A percentile compares a stretch with the other conserved stretches of the same genome.
phyloP scores from a whole-genome alignment of 2,329 filamentous ascomycete species.

The Aaosphaeria pasadenensis region DNA sequence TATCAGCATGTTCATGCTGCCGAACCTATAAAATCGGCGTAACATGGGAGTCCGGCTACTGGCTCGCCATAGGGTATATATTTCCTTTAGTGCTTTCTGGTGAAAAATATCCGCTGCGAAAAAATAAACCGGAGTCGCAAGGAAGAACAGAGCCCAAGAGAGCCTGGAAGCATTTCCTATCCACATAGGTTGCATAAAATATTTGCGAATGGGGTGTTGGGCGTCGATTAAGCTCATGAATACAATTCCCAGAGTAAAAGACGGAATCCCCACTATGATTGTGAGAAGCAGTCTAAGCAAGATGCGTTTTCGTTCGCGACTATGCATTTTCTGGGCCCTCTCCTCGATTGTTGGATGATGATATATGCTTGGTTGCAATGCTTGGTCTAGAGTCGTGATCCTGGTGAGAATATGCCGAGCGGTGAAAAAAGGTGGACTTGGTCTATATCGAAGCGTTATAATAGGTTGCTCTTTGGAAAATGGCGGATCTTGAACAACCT shows the following conservation, averaged over 20 bases:
- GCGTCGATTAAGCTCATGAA: conserved; percentile 79
- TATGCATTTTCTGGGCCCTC: conserved; percentile 69
- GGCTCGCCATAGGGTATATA: conserved; percentile 72
- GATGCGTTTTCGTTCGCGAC: conserved; percentile 66
- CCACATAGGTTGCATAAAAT: conserved; percentile 68
- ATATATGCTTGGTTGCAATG: conserved; percentile 67
- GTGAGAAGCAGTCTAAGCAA: conserved; percentile 70
- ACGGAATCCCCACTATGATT: conserved; percentile 69
- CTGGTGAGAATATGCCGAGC: conserved; percentile 69
- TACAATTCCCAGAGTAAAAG: conserved; percentile 82
- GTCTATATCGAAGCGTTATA: conserved; percentile 67
- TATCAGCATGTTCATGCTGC: conserved; percentile 95
- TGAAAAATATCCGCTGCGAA: conserved; percentile 86
- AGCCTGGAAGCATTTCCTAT: conserved; percentile 69
- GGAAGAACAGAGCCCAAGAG: conserved; percentile 75
- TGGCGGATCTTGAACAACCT: conserved; percentile 55
- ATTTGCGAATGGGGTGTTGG: conserved; percentile 57
- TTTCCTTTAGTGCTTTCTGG: conserved; percentile 71
- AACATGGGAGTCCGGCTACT: conserved; percentile 70
- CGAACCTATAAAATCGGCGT: conserved; percentile 83
- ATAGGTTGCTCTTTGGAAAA: conserved; percentile 61
- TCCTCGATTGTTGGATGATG: conserved; percentile 83
- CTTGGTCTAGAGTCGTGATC: conserved; percentile 64
- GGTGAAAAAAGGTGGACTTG: conserved; percentile 66
- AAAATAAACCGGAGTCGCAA: conserved; percentile 85